A percentile compares a stretch with the other conserved stretches of the same genome.
phyloP scores from a whole-genome alignment of 139 green algal genomes.

The Chlorella sp. region DNA sequence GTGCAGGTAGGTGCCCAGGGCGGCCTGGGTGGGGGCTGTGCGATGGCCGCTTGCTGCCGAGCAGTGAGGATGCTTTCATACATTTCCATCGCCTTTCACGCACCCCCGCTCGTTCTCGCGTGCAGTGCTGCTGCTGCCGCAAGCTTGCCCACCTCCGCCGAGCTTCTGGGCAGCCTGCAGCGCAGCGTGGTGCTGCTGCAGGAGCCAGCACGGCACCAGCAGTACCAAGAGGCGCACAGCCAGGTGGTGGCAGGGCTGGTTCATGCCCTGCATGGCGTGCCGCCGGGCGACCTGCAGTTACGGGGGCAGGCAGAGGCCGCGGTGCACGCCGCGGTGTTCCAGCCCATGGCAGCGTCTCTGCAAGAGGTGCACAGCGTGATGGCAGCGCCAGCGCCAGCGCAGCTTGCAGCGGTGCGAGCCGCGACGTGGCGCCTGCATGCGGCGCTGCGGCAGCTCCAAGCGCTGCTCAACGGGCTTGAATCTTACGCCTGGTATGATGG shows the following conservation, averaged over 20 bases:
- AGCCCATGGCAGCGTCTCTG: background rate
- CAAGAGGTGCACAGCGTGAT: background rate
- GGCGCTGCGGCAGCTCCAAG: conserved; percentile 18
- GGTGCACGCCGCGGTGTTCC: conserved; percentile 10
- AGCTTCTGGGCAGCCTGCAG: conserved; percentile 6
- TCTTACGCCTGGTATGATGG: conserved; percentile 4
- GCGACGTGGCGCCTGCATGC: conserved; percentile 20
- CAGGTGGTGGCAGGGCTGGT: conserved; percentile 28
- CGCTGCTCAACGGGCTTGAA: conserved; percentile 40
- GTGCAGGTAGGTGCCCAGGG: conserved; percentile 4
- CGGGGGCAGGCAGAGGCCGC: background rate
- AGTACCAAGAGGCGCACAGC: conserved; percentile 1
- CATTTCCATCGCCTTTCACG: no score
- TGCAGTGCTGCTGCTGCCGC: background rate
- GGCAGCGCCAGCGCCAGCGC: background rate
- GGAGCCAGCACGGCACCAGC: background rate
- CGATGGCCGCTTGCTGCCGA: background rate
- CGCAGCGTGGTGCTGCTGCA: conserved; percentile 24
- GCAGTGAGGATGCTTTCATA: background rate
- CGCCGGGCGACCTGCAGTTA: background rate
- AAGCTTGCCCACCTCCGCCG: background rate
- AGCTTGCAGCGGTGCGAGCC: background rate
- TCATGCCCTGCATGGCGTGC: conserved; percentile 22
- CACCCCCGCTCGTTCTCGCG: no score
- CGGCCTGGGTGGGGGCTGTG: background rate